phyloP scores from a whole-genome alignment of 108 stramenopile species.

The Fistulifera solaris region DNA sequence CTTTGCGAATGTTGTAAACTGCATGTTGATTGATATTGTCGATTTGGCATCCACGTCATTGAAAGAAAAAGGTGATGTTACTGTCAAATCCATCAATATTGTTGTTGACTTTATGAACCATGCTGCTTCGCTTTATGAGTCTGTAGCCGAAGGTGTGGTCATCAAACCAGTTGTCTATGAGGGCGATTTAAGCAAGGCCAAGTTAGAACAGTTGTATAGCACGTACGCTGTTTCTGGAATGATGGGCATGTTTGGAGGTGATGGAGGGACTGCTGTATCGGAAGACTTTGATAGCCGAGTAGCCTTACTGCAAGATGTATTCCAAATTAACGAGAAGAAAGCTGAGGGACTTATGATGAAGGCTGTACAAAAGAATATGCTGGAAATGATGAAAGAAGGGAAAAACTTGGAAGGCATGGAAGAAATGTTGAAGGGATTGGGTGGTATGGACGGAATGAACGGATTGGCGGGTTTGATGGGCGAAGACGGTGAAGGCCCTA shows the following conservation, averaged over 20 bases:
- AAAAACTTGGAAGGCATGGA: conserved; percentile 72
- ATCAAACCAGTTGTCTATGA: conserved; percentile 81
- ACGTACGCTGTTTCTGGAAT: conserved; percentile 64
- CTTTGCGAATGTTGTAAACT: conserved; percentile 82
- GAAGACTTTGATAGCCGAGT: conserved; percentile 53
- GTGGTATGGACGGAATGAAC: conserved; percentile 39
- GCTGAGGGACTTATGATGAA: conserved; percentile 81
- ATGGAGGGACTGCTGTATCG: conserved; percentile 1
- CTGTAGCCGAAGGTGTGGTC: conserved; percentile 64
- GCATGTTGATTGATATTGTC: conserved; percentile 84
- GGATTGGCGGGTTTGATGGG: conserved; percentile 38
- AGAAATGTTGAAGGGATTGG: conserved; percentile 73
- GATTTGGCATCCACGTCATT: conserved; percentile 76
- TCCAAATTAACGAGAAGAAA: conserved; percentile 68
- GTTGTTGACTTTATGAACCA: conserved; percentile 85
- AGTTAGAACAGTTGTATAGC: conserved; percentile 77
- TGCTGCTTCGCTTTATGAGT: conserved; percentile 66
- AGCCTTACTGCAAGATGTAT: conserved; percentile 60
- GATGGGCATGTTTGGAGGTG: conserved; percentile 25
- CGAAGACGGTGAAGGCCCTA: conserved; percentile 37
- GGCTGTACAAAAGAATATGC: conserved; percentile 78
- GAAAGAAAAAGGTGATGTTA: conserved; percentile 54
- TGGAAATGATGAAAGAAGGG: conserved; percentile 74
- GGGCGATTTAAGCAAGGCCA: conserved; percentile 55
- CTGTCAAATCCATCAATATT: conserved; percentile 63